These are phyloP conservation scores for Oxyria digyna DNA, from an alignment of 148 eudicot genomes.

Conservation along the genomic window DNA sequence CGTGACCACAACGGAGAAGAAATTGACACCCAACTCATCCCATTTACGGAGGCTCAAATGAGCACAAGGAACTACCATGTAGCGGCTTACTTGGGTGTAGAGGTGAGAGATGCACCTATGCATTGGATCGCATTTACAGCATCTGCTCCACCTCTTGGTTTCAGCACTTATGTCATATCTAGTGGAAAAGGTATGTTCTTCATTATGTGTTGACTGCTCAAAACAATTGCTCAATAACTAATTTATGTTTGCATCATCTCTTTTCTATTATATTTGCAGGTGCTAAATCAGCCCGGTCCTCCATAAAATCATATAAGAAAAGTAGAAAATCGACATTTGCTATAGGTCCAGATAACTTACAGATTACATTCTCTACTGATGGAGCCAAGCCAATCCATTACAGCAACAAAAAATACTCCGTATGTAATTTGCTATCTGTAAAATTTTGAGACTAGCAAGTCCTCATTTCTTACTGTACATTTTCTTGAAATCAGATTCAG, in stretches of 20 bases:
- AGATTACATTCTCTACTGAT: slow-evolving; percentile 27
- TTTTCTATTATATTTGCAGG: slow-evolving; percentile 22
- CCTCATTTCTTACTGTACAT: background rate
- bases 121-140: slow-evolving; percentile 63
- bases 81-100: slow-evolving; percentile 43
- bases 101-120: slow-evolving; percentile 26
- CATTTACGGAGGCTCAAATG: slow-evolving; percentile 42
- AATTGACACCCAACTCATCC: slow-evolving; percentile 60
- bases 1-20: slow-evolving; percentile 53
- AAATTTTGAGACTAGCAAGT: background rate
- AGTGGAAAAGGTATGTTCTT: slow-evolving; percentile 35
- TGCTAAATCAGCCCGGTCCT: slow-evolving; percentile 28
- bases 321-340: slow-evolving; percentile 25
- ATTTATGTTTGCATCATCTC: background rate
- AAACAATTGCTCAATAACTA: background rate
- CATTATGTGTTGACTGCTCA: background rate
- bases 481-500: slow-evolving; percentile 27
- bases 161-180: slow-evolving; percentile 51
- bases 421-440: slow-evolving; percentile 17
- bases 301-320: slow-evolving; percentile 26
- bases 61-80: slow-evolving; percentile 36
- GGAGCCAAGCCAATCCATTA: slow-evolving; percentile 39
- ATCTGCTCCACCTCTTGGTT: slow-evolving; percentile 72
- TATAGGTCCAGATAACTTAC: slow-evolving; percentile 47
- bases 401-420: slow-evolving; percentile 35